Base-by-base conservation (phyloP, 768 basidiomycete genomes). In the Suillus discolor region DNA sequence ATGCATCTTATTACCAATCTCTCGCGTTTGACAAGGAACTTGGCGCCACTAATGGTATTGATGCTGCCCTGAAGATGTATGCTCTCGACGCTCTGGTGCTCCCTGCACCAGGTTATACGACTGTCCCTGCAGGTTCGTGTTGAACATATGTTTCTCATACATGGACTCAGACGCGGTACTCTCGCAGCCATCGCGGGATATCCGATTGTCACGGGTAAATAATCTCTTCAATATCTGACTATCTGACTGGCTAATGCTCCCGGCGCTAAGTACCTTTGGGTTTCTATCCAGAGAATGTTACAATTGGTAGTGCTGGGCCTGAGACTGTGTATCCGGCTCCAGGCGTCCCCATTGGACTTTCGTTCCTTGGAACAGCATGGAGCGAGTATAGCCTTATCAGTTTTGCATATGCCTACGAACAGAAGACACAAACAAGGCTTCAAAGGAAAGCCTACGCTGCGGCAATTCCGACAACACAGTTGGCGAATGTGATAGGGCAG, bases 401-500 rank as follows among this genome's bases (percentile, higher is more conserved):
- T 57, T 77, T 75, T 63, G 82, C 81, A 49, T 83, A 80, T 63
- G 82, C 83, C 20, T 83, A 79, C 67, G 83, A 84, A 70, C 88
- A 89, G 72, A 79, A 79, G 66, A 89, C 89, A 5, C 79, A 84
- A 64, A 83, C 82, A 1, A 73, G 88, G 18, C 71, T 87, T 61
- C 72, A 74, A 59, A 78, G 84, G 66, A 79, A 73, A 71, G 87
- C 87, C 3, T 85, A 80, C 68, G 61, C 79, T 6, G 84, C 77
- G 15, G 87, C 87, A 8, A 83, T 88, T 31, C 88, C 87, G 2
- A 84, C 76, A 71, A 87, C 85, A 12, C 88, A 84, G 69, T 69
- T 83, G 31, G 67, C 34, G 18, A 79, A 83, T 60, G 74, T 82
- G 18, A 68, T 79, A 9, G 42, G 28, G 13, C 34, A 7, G 41